Evolutionary conservation across 208 protist species (phyloP), one percentile per base, ranked within the genome.

Genomic region (Crithidia acanthocephali): DNA sequence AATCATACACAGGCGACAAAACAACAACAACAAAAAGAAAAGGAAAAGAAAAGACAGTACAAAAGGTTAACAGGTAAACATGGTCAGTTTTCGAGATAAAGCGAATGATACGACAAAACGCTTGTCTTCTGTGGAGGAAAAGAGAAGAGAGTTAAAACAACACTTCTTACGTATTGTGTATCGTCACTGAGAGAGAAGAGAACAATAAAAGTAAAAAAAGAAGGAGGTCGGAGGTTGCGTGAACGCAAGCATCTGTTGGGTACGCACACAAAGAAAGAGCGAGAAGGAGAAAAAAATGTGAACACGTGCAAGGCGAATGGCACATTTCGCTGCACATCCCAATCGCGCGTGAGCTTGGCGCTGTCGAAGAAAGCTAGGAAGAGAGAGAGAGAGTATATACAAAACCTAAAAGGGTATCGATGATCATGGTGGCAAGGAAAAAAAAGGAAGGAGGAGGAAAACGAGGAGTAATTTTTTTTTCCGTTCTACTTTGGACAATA

Each of bases 391-490:
- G 25, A 10, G 8, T 16, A 55, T 32, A 32, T n/a, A n/a, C n/a
- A 8, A 30, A 55, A 7, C 10, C 5, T 2, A 55, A 8, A 18
- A 55, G 5, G 2, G 25, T 25, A 55, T 9, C 20, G 32, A 57
- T 62, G 35, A 50, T 40, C 52, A 40, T 40, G 30, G 25, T 55
- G 8, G 20, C 18, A 55, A 22, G 5, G 50, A 56, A 56, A 48
- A 27, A 73, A 50, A 57, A n/a, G 53, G 44, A 50, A 15, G 22
- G 32, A 40, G n/a, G 44, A 61, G 32, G 30, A 27, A 52, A 33
- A 37, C 5, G 27, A 28, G 28, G 8, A 50, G 33, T 27, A n/a
- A 44, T 13, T 13, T 44, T 44, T 44, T 44, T 44, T 44, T 44
- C 13, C 9, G 37, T 50, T 42, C 37, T 42, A 13, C 13, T 42